phyloP scores from a whole-genome alignment of 140 eudicot species.

The Cichorium intybus region DNA sequence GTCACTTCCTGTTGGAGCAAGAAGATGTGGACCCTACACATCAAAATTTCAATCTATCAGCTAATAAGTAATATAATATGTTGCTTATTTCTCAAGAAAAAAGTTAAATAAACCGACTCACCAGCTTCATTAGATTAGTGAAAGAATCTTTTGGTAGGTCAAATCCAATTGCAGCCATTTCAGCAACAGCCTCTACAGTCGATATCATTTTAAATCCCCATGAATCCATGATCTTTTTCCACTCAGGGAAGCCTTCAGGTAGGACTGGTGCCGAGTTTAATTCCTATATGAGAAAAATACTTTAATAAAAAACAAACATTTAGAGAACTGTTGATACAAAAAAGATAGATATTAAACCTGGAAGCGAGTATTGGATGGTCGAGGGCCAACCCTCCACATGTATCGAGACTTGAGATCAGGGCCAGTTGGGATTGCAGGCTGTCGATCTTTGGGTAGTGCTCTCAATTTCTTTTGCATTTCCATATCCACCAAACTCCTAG shows the following conservation, averaged over 20 bases:
- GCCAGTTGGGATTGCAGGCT: slow-evolving; percentile 35
- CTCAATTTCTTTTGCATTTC: slow-evolving; percentile 34
- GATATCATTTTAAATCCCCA: slow-evolving; percentile 40
- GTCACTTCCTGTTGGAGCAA: slow-evolving; percentile 94
- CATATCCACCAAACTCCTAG: slow-evolving; percentile 23
- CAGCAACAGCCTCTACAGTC: slow-evolving; percentile 71
- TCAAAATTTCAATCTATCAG: neutral
- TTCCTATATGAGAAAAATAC: slow-evolving; percentile 38
- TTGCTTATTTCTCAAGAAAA: neutral
- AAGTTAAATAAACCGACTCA: slow-evolving; percentile 10
- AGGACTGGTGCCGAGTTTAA: slow-evolving; percentile 46
- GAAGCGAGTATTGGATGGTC: slow-evolving; percentile 34
- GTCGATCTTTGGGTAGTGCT: slow-evolving; percentile 36
- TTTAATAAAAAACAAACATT: neutral
- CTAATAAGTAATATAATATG: neutral
- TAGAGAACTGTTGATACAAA: neutral
- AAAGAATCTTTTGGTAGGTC: slow-evolving; percentile 84
- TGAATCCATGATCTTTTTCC: slow-evolving; percentile 31
- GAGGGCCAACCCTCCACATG: slow-evolving; percentile 46
- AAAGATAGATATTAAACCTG: slow-evolving; percentile 21
- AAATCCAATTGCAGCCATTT: slow-evolving; percentile 95
- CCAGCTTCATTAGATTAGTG: slow-evolving; percentile 87
- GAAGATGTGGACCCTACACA: slow-evolving; percentile 90
- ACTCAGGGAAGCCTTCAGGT: slow-evolving; percentile 35
- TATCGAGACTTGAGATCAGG: slow-evolving; percentile 47